A percentile compares a stretch with the other conserved stretches of the same genome.
Conservation (phyloP, 768 basidiomycete species). For the Astraeus odoratus region DNA sequence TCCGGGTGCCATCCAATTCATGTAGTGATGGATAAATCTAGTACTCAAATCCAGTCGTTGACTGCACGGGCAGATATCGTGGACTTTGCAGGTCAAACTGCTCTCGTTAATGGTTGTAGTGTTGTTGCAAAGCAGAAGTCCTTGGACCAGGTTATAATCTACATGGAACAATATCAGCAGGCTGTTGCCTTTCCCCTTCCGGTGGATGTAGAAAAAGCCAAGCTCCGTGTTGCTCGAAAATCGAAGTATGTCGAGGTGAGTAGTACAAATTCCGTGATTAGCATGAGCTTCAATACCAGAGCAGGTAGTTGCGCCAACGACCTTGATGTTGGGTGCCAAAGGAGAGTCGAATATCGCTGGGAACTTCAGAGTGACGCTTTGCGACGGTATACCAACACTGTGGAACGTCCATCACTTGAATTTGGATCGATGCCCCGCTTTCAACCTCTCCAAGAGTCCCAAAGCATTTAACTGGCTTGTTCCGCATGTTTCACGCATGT, state of each 20-base stretch:
- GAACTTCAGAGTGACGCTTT: constrained; percentile 24
- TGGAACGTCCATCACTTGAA: constrained; percentile 38
- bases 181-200: constrained; percentile 38
- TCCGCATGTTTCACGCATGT: constrained; percentile 25
- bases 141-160: constrained; percentile 1
- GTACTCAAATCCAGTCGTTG: constrained; percentile 14
- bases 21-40: constrained; percentile 12
- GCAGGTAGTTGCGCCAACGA: constrained; percentile 21
- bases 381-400: constrained; percentile 6
- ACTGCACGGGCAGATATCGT: constrained; percentile 13
- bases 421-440: constrained; percentile 27
- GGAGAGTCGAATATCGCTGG: constrained; percentile 15
- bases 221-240: constrained; percentile 45
- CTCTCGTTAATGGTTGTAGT: constrained; percentile 12
- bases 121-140: constrained; percentile 11
- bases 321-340: constrained; percentile 9
- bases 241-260: constrained; percentile 41
- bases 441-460: constrained; percentile 18
- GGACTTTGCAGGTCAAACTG: constrained; percentile 13
- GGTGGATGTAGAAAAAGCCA: constrained; percentile 30
- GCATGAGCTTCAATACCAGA: background rate
- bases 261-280: background rate
- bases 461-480: constrained; percentile 26
- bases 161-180: constrained; percentile 15
- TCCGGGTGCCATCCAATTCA: constrained; percentile 1